Evolutionary conservation across 2,329 filamentous ascomycete genomes (phyloP), one percentile per base, ranked within the genome.

Genomic region (Septoria linicola): DNA sequence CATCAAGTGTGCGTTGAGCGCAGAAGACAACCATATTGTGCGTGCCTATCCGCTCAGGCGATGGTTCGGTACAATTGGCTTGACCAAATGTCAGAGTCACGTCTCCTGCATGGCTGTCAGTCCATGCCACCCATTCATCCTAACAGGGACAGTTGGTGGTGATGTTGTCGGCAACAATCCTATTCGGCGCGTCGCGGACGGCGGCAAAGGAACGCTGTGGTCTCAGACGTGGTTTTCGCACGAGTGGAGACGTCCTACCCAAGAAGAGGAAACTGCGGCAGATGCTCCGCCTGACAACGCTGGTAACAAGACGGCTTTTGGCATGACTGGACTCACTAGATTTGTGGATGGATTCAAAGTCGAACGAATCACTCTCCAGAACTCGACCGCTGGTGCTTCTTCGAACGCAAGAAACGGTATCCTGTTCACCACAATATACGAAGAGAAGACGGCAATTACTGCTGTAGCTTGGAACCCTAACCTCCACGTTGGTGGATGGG

Each of bases 191-290:
- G 63, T 81, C 2, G 56, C 79, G 14, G 75, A 77, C 49, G 65
- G 70, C 11, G 54, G 49, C 17, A 81, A 80, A 55, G 72, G 73
- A 8, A 68, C 71, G 7, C 73, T 76, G 8, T 80, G 73, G 70
- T 73, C 80, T 51, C 78, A 81, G 55, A 74, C 69, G 5, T 81
- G 80, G 77, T 83, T 83, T 57, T 65, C 70, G 19, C 80, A 83
- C 58, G 79, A 82, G 49, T 84, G 80, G 79, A 62, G 73, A 16
- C 57, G 64, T 8, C 51, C 59, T 4, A 59, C 42, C 2, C 44
- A 50, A 8, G 57, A 56, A 16, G 60, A 63, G 45, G 30, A 19
- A 8, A 47, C 53, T 20, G 43, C 25, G 6, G 23, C 17, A 13
- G 46, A n/a, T n/a, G n/a, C n/a, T n/a, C n/a, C n/a, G n/a, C n/a